Evolutionary conservation across 1,284 basidiomycete genomes (phyloP).

Genomic region (Coriolopsis trogii): DNA sequence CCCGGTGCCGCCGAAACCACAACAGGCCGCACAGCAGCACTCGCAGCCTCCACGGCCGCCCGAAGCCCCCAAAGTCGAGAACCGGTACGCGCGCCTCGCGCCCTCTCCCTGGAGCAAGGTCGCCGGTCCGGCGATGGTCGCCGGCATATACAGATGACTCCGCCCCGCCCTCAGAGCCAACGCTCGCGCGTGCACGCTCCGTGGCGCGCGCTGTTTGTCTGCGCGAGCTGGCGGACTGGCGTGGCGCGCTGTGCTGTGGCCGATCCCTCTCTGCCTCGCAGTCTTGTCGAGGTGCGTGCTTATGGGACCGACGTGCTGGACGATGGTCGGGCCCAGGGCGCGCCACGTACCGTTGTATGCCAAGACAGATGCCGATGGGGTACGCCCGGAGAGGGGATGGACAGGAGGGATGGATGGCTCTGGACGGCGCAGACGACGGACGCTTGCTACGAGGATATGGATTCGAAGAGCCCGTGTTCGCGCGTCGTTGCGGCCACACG

Average conservation of each 20-base stretch:
- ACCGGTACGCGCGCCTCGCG: slow-evolving; percentile 67
- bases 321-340: slow-evolving; percentile 6
- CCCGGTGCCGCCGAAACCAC: slow-evolving; percentile 23
- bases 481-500: not conserved
- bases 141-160: slow-evolving; percentile 66
- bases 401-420: not conserved
- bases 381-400: not conserved
- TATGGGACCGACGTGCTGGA: slow-evolving; percentile 6
- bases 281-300: not conserved
- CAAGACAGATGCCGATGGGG: too few relatives aligned
- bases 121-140: slow-evolving; percentile 58
- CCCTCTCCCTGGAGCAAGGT: slow-evolving; percentile 72
- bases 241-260: not conserved
- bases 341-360: too few relatives aligned
- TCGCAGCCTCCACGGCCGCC: slow-evolving; percentile 12
- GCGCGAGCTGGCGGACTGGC: not conserved
- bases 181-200: not conserved
- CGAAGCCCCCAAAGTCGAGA: slow-evolving; percentile 34
- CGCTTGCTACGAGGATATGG: slow-evolving; percentile 9
- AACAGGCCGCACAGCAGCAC: slow-evolving; percentile 19
- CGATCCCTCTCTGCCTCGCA: not conserved
- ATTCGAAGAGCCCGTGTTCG: slow-evolving; percentile 5
- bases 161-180: not conserved
- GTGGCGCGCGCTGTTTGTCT: not conserved
- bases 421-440: not conserved